Base-by-base conservation (phyloP, 805 yeast species). In the Candida methanosorbosa region DNA sequence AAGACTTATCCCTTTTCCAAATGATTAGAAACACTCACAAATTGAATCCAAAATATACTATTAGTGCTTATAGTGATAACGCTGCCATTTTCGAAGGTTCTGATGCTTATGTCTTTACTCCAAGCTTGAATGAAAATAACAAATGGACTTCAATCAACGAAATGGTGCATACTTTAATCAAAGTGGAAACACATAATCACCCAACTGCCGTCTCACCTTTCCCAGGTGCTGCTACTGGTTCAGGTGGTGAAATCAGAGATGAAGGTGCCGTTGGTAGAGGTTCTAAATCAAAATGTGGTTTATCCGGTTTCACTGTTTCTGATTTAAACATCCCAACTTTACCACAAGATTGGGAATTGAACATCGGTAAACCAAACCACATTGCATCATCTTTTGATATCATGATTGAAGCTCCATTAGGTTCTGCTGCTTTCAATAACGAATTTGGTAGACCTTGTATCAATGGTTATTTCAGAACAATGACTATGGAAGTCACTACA, bases 201-300 rank as follows among this genome's bases (percentile, higher is more conserved):
- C 99, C 99, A 36, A 92, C 99, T 18, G 98, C 98, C 1, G 97
- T 92, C 5, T 90, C 97, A 18, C 99, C 99, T 27, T 92, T 86
- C 63, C 88, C 98, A 3, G 99, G 99, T 60, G 99, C 99, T 22
- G 95, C 99, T 29, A 92, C 99, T 12, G 99, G 99, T 43, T 88
- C 97, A 9, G 99, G 99, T 59, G 99, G 99, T 67, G 99, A 92
- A 64, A 92, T 92, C 52, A 84, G 99, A 71, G 99, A 92, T 61
- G 99, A 92, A 66, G 98, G 97, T 64, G 98, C 99, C 21, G 95
- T 92, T 18, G 99, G 99, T 43, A 78, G 97, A 59, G 99, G 99
- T 30, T 90, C 97, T 18, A 86, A 86, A 60, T 76, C 97, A 29
- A 90, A 92, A 63, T 95, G 97, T 54, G 99, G 99, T 36, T 68